A percentile compares a stretch with the other conserved stretches of the same genome.
Evolutionary conservation across 805 yeast genomes (phyloP).

Genomic region (Schwanniomyces pseudopolymorphus): DNA sequence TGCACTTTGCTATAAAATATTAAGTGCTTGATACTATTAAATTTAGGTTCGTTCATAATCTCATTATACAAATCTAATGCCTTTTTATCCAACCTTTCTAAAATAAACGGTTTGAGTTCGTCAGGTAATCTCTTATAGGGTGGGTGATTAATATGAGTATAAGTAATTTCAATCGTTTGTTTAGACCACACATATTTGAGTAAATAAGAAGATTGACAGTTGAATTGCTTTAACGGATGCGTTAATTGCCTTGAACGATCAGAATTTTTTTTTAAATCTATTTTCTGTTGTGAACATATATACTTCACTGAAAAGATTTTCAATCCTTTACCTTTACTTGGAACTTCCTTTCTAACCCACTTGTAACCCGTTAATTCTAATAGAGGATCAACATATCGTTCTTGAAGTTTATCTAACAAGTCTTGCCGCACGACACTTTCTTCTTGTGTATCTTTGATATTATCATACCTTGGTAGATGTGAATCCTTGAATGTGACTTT

Average conservation of each 20-base stretch:
- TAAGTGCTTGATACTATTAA: conserved; percentile 11
- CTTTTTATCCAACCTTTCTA: conserved; percentile 15
- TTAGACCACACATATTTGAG: conserved; percentile 15
- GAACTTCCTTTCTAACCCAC: conserved; percentile 18
- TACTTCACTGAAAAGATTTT: conserved; percentile 16
- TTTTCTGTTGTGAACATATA: conserved; percentile 15
- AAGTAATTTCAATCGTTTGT: conserved; percentile 11
- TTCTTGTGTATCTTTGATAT: neutral
- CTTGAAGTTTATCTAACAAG: conserved; percentile 11
- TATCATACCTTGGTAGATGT: conserved; percentile 2
- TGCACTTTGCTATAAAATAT: conserved; percentile 17
- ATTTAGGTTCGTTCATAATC: conserved; percentile 9
- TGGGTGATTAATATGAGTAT: conserved; percentile 12
- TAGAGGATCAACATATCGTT: conserved; percentile 15
- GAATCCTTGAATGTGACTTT: conserved; percentile 6
- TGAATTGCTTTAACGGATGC: conserved; percentile 15
- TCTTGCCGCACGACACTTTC: conserved; percentile 4
- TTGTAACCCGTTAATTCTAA: conserved; percentile 13
- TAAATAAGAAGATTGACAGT: conserved; percentile 14
- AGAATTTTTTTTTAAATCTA: conserved; percentile 2
- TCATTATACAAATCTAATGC: conserved; percentile 16
- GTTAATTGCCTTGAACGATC: conserved; percentile 11
- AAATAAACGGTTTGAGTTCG: conserved; percentile 14
- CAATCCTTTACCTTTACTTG: conserved; percentile 15
- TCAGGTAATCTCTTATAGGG: conserved; percentile 17